phyloP scores from a whole-genome alignment of 257 asterid genomes.

The Gardenia jasminoides region DNA sequence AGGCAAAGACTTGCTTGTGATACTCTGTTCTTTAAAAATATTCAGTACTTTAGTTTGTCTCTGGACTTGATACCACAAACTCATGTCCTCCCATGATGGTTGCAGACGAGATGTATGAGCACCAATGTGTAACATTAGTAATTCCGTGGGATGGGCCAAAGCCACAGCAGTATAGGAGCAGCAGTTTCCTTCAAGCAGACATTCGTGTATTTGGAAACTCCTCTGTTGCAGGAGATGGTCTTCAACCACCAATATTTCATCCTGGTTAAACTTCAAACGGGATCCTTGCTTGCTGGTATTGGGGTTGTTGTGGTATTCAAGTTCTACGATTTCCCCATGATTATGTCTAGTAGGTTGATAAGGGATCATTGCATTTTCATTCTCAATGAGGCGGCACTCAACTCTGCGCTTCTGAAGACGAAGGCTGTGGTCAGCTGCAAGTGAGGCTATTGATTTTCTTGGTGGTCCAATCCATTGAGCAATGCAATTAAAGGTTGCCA shows the following conservation, averaged over 20 bases:
- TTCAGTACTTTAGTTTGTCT: constrained; percentile 77
- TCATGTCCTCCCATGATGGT: constrained; percentile 94
- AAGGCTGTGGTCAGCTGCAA: constrained; percentile 64
- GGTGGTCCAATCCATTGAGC: constrained; percentile 72
- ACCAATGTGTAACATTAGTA: constrained; percentile 52
- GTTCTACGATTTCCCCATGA: constrained; percentile 51
- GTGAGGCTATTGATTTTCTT: constrained; percentile 67
- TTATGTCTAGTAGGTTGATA: constrained; percentile 29
- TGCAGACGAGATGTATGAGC: constrained; percentile 78
- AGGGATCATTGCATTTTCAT: constrained; percentile 37
- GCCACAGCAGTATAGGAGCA: constrained; percentile 54
- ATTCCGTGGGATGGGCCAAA: constrained; percentile 30
- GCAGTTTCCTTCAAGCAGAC: constrained; percentile 40
- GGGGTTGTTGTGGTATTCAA: constrained; percentile 31
- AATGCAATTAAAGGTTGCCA: constrained; percentile 62
- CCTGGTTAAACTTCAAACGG: constrained; percentile 44
- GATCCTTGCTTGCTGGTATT: constrained; percentile 35
- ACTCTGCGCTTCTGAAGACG: constrained; percentile 74
- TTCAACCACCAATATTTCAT: constrained; percentile 61
- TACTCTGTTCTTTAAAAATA: constrained; percentile 53
- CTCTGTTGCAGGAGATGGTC: constrained; percentile 54
- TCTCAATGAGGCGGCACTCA: constrained; percentile 39
- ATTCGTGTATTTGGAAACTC: constrained; percentile 52
- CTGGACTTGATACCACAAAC: constrained; percentile 83
- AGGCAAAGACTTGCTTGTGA: constrained; percentile 57